Percentiles rank a stretch among this genome's conserved stretches.
Evolutionary conservation across 2,329 filamentous ascomycete species (phyloP).

Genomic region (Hypoxylon sp.): DNA sequence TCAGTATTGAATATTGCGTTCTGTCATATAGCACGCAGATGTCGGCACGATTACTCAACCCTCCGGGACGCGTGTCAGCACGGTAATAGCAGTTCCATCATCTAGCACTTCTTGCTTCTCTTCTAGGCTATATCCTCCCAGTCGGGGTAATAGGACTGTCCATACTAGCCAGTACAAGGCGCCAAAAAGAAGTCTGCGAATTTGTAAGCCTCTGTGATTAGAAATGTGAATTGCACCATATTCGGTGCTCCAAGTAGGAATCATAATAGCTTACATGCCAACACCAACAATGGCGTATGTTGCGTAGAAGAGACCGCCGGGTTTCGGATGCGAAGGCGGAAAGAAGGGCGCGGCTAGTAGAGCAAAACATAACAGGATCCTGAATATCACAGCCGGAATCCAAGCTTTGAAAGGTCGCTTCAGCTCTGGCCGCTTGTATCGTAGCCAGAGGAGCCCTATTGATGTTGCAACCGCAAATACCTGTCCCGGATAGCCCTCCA

Average conservation of each 20-base stretch:
- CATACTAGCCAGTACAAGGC: slow-evolving; percentile 77
- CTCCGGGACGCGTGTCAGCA: slow-evolving; percentile 59
- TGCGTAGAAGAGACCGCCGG: slow-evolving; percentile 64
- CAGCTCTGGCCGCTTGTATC: slow-evolving; percentile 70
- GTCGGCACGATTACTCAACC: slow-evolving; percentile 33
- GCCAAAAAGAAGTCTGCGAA: slow-evolving; percentile 68
- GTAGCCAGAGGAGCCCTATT: slow-evolving; percentile 71
- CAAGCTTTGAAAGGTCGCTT: slow-evolving; percentile 75
- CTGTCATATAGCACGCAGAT: neutral
- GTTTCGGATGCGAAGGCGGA: slow-evolving; percentile 64
- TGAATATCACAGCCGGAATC: slow-evolving; percentile 69
- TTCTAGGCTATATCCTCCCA: slow-evolving; percentile 71
- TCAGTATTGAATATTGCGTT: slow-evolving; percentile 20
- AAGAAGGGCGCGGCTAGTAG: slow-evolving; percentile 74
- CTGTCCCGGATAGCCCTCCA: slow-evolving; percentile 76
- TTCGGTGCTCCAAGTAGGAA: neutral
- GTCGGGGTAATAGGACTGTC: slow-evolving; percentile 71
- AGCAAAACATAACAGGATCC: slow-evolving; percentile 65
- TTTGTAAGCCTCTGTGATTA: slow-evolving; percentile 37
- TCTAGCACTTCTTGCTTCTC: slow-evolving; percentile 70
- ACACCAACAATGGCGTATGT: slow-evolving; percentile 67
- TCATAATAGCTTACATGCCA: slow-evolving; percentile 62
- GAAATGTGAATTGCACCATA: slow-evolving; percentile 2
- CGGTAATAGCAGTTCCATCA: slow-evolving; percentile 77
- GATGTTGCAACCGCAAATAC: slow-evolving; percentile 70